A percentile compares a stretch with the other conserved stretches of the same genome.
phyloP scores from a whole-genome alignment of 2,329 filamentous ascomycete species.

The Cercospora zeae-maydis region DNA sequence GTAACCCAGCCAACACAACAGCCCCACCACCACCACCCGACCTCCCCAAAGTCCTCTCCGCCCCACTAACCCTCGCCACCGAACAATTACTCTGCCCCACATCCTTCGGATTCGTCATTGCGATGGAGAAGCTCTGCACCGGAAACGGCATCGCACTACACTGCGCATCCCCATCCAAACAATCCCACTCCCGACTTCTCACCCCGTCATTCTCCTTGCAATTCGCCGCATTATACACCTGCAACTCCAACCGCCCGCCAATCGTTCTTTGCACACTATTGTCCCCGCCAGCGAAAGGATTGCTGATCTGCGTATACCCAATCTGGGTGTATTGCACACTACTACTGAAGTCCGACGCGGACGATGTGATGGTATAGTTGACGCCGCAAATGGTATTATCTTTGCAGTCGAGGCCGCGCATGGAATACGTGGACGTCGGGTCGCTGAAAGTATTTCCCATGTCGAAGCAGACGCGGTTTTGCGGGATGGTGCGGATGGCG shows the following conservation, averaged over 20 bases:
- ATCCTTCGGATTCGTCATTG: conserved; percentile 16
- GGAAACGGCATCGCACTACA: conserved; percentile 12
- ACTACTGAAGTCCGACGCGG: neutral
- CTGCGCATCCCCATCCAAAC: conserved; percentile 4
- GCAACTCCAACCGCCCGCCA: conserved; percentile 10
- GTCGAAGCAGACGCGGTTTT: conserved; percentile 15
- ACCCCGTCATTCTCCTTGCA: conserved; percentile 11
- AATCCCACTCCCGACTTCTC: conserved; percentile 10
- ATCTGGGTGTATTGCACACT: conserved; percentile 9
- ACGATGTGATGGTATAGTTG: conserved; percentile 13
- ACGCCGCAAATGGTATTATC: conserved; percentile 10
- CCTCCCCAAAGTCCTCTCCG: neutral
- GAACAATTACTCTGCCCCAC: conserved; percentile 15
- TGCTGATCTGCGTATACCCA: conserved; percentile 13
- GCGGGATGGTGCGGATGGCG: conserved; percentile 16
- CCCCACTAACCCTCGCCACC: conserved; percentile 6
- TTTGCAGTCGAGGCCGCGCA: conserved; percentile 5
- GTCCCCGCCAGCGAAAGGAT: conserved; percentile 1
- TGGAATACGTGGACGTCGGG: conserved; percentile 6
- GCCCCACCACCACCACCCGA: neutral
- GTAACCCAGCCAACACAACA: neutral
- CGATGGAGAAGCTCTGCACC: conserved; percentile 16
- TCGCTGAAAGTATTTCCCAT: conserved; percentile 13
- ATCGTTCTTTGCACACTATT: neutral
- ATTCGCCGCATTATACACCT: conserved; percentile 11